A percentile compares a stretch with the other conserved stretches of the same genome.
These are phyloP conservation scores for Blepharisma japonicum DNA, from an alignment of 73 alveolate species.

Conservation along the genomic window DNA sequence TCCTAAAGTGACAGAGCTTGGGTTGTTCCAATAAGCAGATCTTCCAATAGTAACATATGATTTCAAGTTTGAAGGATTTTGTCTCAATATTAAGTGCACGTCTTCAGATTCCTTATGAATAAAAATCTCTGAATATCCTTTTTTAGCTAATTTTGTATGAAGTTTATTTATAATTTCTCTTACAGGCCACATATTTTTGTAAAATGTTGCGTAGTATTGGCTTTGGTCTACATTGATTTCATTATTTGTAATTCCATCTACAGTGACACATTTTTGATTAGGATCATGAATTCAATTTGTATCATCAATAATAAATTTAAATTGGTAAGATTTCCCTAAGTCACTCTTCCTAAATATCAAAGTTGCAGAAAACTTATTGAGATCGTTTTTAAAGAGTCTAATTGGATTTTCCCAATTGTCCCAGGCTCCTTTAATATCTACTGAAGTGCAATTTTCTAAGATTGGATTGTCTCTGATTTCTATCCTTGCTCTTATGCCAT, in stretches of 20 bases:
- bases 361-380: background rate
- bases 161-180: background rate
- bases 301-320: slow-evolving; percentile 9
- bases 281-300: background rate
- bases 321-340: background rate
- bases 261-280: background rate
- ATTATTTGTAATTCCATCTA: background rate
- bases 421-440: slow-evolving; percentile 25
- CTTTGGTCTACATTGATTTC: background rate
- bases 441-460: background rate
- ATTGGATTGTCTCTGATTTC: slow-evolving; percentile 18
- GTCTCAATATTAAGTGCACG: background rate
- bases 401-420: background rate
- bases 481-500: slow-evolving; percentile 35
- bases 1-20: background rate
- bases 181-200: background rate
- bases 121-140: background rate
- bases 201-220: background rate
- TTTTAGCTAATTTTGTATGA: background rate
- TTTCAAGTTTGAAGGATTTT: background rate
- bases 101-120: slow-evolving; percentile 10
- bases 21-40: slow-evolving; percentile 6
- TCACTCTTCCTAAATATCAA: background rate
- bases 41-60: background rate
- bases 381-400: background rate